These are phyloP conservation scores for Ceratocystiopsis brevicomis DNA, from an alignment of 2,329 filamentous ascomycete species.

Conservation along the genomic window DNA sequence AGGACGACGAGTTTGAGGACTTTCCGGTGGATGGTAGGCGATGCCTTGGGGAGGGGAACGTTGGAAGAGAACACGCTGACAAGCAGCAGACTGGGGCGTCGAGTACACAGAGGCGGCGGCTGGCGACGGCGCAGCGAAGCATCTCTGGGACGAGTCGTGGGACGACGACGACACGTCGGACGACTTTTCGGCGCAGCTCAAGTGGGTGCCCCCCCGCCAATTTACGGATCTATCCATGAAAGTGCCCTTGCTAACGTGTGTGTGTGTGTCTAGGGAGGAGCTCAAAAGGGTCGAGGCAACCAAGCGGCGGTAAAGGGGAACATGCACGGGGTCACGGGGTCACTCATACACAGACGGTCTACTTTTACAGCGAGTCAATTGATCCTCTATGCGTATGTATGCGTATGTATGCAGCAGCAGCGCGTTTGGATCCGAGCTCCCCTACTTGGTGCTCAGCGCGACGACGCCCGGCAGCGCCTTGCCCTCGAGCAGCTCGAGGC, in stretches of 20 bases:
- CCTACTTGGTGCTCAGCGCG: conserved; percentile 66
- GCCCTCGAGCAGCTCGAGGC: conserved; percentile 89
- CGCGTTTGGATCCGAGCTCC: too few species aligned
- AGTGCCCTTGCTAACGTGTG: conserved; percentile 3
- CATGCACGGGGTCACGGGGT: too few species aligned
- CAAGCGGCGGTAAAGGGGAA: conserved; percentile 34
- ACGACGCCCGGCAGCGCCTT: conserved; percentile 90
- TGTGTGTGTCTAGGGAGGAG: conserved; percentile 63
- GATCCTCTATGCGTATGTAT: too few species aligned
- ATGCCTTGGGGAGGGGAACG: too few species aligned
- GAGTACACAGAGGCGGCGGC: conserved; percentile 68
- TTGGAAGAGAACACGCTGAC: not conserved
- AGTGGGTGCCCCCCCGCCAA: too few species aligned
- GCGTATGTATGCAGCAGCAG: too few species aligned
- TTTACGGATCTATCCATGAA: too few species aligned
- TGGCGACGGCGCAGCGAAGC: conserved; percentile 40
- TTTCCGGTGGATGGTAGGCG: conserved; percentile 80
- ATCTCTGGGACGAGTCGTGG: conserved; percentile 99
- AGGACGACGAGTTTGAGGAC: conserved; percentile 98
- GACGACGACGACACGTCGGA: conserved; percentile 95
- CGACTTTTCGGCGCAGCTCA: conserved; percentile 87
- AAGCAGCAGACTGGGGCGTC: conserved; percentile 61
- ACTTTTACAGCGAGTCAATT: too few species aligned
- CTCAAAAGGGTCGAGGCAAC: conserved; percentile 78
- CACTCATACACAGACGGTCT: too few species aligned